A percentile compares a stretch with the other conserved stretches of the same genome.
Evolutionary conservation across 140 eudicot genomes (phyloP).

Genomic region (Erigeron philadelphicus): DNA sequence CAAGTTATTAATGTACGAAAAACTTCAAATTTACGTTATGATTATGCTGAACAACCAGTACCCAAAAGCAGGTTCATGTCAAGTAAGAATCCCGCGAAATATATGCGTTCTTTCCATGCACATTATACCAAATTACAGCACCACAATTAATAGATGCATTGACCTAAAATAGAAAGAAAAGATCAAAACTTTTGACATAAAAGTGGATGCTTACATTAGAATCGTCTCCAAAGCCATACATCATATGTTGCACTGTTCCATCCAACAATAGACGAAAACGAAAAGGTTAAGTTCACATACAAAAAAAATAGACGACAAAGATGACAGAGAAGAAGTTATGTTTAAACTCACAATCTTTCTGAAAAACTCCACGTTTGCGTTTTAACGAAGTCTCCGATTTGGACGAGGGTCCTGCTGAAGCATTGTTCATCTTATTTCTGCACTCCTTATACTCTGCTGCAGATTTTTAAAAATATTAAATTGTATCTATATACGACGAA

Average conservation of each 20-base stretch:
- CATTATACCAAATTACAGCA: too few species aligned
- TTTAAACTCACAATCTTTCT: slow-evolving; percentile 57
- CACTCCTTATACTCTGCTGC: background rate
- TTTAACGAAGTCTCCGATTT: slow-evolving; percentile 57
- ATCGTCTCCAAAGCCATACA: slow-evolving; percentile 93
- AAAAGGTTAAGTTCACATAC: background rate
- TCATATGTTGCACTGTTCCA: slow-evolving; percentile 73
- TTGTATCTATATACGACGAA: too few species aligned
- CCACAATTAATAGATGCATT: background rate
- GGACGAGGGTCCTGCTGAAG: slow-evolving; percentile 45
- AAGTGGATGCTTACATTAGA: slow-evolving; percentile 44
- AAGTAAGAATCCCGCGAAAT: too few species aligned
- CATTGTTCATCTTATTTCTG: slow-evolving; percentile 40
- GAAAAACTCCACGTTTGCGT: slow-evolving; percentile 76
- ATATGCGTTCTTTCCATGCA: too few species aligned
- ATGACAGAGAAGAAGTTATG: background rate
- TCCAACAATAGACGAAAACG: background rate
- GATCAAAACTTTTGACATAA: background rate
- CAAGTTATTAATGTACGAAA: too few species aligned
- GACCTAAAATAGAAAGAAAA: background rate
- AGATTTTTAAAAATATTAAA: background rate
- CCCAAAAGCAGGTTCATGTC: too few species aligned
- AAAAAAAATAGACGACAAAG: background rate
- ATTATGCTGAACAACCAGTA: too few species aligned
- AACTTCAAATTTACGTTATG: too few species aligned